phyloP scores from a whole-genome alignment of 2,329 filamentous ascomycete genomes.

The Fusarium sp. region DNA sequence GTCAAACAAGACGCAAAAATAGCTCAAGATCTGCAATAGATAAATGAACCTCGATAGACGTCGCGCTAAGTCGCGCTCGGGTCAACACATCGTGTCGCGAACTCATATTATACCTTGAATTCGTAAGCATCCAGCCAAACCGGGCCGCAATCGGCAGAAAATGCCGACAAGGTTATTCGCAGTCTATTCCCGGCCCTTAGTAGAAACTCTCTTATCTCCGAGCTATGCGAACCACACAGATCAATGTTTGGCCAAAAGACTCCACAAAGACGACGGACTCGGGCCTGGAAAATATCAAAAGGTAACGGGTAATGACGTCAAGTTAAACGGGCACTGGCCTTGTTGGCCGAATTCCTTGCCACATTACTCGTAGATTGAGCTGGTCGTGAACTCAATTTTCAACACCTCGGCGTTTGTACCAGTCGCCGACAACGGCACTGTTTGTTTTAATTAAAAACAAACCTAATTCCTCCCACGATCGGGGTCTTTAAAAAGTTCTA shows the following conservation, averaged over 20 bases:
- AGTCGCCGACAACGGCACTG: slow-evolving; percentile 32
- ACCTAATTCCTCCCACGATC: not conserved
- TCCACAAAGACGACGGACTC: slow-evolving; percentile 2
- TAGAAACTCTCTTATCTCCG: not conserved
- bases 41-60: not conserved
- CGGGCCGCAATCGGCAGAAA: slow-evolving; percentile 22
- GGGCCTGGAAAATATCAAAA: not conserved
- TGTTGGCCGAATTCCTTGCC: slow-evolving; percentile 17
- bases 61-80: not conserved
- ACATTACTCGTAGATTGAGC: not conserved
- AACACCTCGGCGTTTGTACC: not conserved
- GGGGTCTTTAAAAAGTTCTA: not conserved
- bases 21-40: not conserved
- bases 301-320: slow-evolving; percentile 7
- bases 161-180: slow-evolving; percentile 28
- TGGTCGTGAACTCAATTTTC: not conserved
- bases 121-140: not conserved
- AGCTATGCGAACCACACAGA: not conserved
- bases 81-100: not conserved
- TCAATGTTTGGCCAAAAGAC: not conserved
- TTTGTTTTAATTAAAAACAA: slow-evolving; percentile 11
- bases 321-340: not conserved
- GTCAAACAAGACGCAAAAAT: not conserved
- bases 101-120: not conserved
- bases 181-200: slow-evolving; percentile 6